These are phyloP conservation scores for Nicotiana knightiana DNA, from an alignment of 257 asterid genomes.

Conservation along the genomic window DNA sequence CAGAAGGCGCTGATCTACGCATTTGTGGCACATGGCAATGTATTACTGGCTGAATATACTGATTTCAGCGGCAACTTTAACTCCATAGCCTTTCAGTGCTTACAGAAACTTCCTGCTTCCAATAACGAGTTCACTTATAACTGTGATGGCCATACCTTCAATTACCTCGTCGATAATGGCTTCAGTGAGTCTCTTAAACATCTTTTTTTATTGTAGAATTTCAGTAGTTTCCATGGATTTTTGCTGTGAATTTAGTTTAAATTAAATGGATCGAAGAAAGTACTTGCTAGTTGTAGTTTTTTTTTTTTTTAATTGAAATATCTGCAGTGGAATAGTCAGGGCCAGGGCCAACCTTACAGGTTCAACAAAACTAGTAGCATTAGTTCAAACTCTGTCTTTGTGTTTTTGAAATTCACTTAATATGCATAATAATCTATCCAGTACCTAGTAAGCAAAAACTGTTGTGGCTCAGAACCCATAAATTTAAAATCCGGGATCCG, in stretches of 20 bases:
- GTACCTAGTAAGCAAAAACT: no score
- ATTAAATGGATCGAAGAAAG: neutral
- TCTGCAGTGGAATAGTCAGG: neutral
- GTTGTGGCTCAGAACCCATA: no score
- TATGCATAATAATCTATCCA: no score
- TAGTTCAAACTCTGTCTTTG: no score
- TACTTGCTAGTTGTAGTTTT: neutral
- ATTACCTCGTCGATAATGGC: constrained; percentile 10
- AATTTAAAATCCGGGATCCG: no score
- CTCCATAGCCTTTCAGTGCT: constrained; percentile 27
- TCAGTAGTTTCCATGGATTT: neutral
- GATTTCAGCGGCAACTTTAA: constrained; percentile 28
- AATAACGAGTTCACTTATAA: constrained; percentile 5
- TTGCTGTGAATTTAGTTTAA: neutral
- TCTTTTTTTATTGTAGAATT: neutral
- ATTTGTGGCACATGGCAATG: constrained; percentile 30
- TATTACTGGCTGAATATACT: constrained; percentile 24
- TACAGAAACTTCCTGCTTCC: constrained; percentile 19
- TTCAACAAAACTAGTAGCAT: no score
- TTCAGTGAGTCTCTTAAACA: neutral
- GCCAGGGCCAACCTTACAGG: no score
- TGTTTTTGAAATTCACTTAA: no score
- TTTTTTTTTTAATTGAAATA: neutral
- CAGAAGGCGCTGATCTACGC: constrained; percentile 29
- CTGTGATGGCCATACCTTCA: constrained; percentile 14